Base-by-base conservation (phyloP, 2,329 filamentous ascomycete genomes). In the Fusarium albidum region DNA sequence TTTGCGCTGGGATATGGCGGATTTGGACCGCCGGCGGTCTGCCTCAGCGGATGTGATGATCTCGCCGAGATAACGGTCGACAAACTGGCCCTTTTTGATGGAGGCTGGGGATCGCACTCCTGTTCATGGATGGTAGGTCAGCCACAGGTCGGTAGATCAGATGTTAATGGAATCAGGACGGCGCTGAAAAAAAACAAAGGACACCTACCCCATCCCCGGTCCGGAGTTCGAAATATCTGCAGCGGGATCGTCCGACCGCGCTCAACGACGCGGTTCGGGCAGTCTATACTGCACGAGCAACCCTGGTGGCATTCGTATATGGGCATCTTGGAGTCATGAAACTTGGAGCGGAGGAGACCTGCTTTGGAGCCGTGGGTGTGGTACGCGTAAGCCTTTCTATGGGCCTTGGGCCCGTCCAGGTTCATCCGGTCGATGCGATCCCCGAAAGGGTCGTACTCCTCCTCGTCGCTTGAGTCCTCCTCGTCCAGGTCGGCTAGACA, bases 281-380 rank as follows among this genome's bases (percentile, higher is more conserved):
- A 96, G 14, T 75, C 62, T 0, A 71, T 68, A 3, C 80, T 80
- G 64, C 91, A 96, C 3, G 73, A 76, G 72, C 91, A 96, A 9
- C 80, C 82, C 3, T 81, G 75, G 63, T 95, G 91, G 68, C 91
- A 96, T 67, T 96, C 91, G 71, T 93, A 94, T 51, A 96, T 89
- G 0, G 88, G 84, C 28, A 81, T 71, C 32, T 82, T 78, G 21
- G 82, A 84, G 18, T 78, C 63, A 11, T 87, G 75, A 35, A 83
- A 75, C 35, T 77, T 76, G 21, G 77, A 75, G 14, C 83, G 75
- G 37, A 89, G 70, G 14, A 81, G 75, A 1, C 82, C 84, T 2
- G 77, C 77, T 50, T 79, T 81, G 10, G 65, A 62, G 1, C 85
- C 85, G 18, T 76, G 76, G 6, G 77, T 75, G 65, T 86, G 82